Evolutionary conservation across 441 rosid species (phyloP).

Genomic region (Eruca vesicaria): DNA sequence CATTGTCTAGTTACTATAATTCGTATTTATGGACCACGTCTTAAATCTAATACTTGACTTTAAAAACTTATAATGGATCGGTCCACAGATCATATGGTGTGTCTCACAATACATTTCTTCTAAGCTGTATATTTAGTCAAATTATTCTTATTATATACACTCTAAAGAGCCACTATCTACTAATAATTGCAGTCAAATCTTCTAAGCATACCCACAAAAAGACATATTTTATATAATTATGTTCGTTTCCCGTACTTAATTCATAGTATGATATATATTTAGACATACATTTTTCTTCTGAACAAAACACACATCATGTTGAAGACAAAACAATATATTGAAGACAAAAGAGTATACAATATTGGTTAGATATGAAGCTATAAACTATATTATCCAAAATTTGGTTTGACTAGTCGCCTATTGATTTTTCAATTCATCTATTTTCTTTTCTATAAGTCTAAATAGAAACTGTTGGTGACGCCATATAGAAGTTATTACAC

Average conservation of each 20-base stretch:
- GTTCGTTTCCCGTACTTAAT: not conserved
- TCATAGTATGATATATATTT: not conserved
- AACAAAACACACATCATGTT: not conserved
- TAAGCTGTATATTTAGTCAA: slow-evolving; percentile 12
- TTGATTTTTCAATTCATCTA: not conserved
- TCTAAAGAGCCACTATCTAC: slow-evolving; percentile 5
- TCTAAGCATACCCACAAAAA: not conserved
- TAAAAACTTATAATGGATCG: not conserved
- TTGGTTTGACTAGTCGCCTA: slow-evolving; percentile 12
- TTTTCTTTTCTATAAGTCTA: not conserved
- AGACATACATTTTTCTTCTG: not conserved
- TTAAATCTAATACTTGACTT: not conserved
- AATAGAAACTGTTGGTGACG: not conserved
- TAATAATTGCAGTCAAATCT: slow-evolving; percentile 11
- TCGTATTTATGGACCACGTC: not conserved
- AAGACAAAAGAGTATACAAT: not conserved
- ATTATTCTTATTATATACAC: slow-evolving; percentile 29
- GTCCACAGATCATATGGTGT: slow-evolving; percentile 29
- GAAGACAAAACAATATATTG: not conserved
- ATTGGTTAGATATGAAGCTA: not conserved
- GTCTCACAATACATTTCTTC: slow-evolving; percentile 23
- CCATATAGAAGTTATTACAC: not conserved
- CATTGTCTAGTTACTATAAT: not conserved
- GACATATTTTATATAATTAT: not conserved
- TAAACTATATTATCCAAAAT: slow-evolving; percentile 3